Conservation (phyloP, 2,329 filamentous ascomycete genomes). For the Salinomyces thailandicus region DNA sequence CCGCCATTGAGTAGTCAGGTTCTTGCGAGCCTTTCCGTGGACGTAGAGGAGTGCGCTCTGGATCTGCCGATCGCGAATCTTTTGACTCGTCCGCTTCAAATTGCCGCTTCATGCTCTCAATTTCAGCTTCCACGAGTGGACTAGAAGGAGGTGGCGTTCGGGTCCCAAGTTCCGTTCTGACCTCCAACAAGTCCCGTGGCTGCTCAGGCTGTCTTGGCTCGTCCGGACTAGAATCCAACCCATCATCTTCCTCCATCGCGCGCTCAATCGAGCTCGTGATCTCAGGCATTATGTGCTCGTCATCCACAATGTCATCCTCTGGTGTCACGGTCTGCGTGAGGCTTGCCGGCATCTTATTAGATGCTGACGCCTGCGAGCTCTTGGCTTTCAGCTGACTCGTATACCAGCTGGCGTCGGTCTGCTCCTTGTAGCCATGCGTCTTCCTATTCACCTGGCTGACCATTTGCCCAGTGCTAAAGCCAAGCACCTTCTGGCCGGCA, state of each 20-base stretch:
- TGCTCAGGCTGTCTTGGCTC: neutral
- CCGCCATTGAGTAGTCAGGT: constrained; percentile 23
- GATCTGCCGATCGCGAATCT: neutral
- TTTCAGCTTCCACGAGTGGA: neutral
- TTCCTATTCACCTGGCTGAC: constrained; percentile 54
- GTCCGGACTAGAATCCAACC: neutral
- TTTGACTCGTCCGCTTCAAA: too few species aligned
- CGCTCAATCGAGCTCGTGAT: constrained; percentile 27
- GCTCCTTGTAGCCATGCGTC: constrained; percentile 61
- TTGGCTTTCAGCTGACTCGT: constrained; percentile 49
- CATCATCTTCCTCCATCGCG: constrained; percentile 16
- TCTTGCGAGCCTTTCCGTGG: constrained; percentile 24
- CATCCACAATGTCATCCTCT: constrained; percentile 21
- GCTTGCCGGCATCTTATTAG: constrained; percentile 6
- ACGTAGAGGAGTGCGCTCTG: constrained; percentile 6
- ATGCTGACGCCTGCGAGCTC: constrained; percentile 2
- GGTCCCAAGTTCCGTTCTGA: constrained; percentile 10
- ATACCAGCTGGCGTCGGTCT: constrained; percentile 76
- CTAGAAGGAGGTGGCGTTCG: constrained; percentile 12
- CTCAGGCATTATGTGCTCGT: constrained; percentile 21
- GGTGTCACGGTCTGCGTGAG: constrained; percentile 24
- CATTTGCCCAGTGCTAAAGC: constrained; percentile 51
- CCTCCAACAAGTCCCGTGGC: neutral
- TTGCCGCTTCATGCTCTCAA: too few species aligned
- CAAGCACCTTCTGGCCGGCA: constrained; percentile 66